A percentile compares a stretch with the other conserved stretches of the same genome.
phyloP scores from a whole-genome alignment of 495 filamentous ascomycete genomes.

The Lophiotrema nucula region DNA sequence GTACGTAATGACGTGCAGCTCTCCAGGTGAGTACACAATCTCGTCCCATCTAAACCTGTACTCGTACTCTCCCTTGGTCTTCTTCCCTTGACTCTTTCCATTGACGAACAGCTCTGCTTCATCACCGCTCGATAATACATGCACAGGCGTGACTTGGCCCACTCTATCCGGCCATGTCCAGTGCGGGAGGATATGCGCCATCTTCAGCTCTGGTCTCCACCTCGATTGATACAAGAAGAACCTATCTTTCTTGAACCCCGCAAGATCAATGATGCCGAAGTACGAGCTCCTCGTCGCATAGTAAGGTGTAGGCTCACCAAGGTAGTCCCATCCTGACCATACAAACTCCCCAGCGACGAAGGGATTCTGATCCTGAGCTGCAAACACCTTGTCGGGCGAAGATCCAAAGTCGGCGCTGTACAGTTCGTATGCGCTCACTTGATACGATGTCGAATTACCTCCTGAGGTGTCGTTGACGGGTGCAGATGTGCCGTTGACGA shows the following conservation, averaged over 20 bases:
- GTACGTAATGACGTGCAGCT: conserved; percentile 47
- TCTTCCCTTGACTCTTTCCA: conserved; percentile 44
- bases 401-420: conserved; percentile 45
- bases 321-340: conserved; percentile 53
- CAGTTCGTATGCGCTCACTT: conserved; percentile 52
- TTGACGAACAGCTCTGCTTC: conserved; percentile 53
- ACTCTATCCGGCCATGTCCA: conserved; percentile 52
- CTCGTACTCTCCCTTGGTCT: conserved; percentile 37
- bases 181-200: conserved; percentile 53
- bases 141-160: conserved; percentile 48
- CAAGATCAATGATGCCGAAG: conserved; percentile 50
- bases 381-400: conserved; percentile 51
- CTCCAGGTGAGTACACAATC: conserved; percentile 46
- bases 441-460: conserved; percentile 26
- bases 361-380: conserved; percentile 44
- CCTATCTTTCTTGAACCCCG: conserved; percentile 52
- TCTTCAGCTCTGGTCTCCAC: conserved; percentile 45
- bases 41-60: conserved; percentile 53
- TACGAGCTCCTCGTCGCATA: conserved; percentile 46
- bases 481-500: conserved; percentile 40
- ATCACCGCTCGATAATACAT: conserved; percentile 49
- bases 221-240: conserved; percentile 51
- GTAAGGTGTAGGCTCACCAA: conserved; percentile 52
- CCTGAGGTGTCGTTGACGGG: conserved; percentile 34
- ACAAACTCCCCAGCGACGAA: conserved; percentile 53